phyloP scores from a whole-genome alignment of 2,329 filamentous ascomycete genomes.

The Lecanicillium sp. region DNA sequence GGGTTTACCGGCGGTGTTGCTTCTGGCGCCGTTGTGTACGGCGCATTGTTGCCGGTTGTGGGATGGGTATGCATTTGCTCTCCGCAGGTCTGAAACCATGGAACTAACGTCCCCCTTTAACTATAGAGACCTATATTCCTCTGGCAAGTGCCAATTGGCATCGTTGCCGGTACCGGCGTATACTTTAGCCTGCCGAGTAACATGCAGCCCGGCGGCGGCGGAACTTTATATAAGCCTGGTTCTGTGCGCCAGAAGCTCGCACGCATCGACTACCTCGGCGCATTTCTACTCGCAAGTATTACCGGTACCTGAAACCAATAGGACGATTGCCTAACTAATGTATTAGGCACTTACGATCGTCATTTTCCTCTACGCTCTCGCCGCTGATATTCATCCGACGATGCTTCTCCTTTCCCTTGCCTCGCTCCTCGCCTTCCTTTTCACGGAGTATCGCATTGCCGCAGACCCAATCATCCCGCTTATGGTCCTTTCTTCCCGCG shows the following conservation, averaged over 20 bases:
- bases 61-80: conserved; percentile 57
- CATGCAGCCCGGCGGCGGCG: conserved; percentile 7
- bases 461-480: conserved; percentile 69
- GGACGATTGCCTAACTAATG: conserved; percentile 13
- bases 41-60: conserved; percentile 51
- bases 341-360: conserved; percentile 56
- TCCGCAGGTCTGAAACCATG: neutral
- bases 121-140: conserved; percentile 62
- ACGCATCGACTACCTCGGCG: conserved; percentile 68
- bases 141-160: conserved; percentile 57
- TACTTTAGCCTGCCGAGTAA: conserved; percentile 55
- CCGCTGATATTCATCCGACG: conserved; percentile 49
- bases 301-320: no score
- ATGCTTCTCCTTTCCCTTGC: conserved; percentile 53
- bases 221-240: conserved; percentile 7
- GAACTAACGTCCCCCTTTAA: neutral
- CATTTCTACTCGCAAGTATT: conserved; percentile 50
- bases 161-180: conserved; percentile 54
- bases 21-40: conserved; percentile 63
- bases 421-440: conserved; percentile 44
- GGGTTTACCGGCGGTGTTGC: conserved; percentile 66
- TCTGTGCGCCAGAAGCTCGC: conserved; percentile 47
- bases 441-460: conserved; percentile 57
- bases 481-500: conserved; percentile 59
- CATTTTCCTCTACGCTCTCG: conserved; percentile 65